phyloP scores from a whole-genome alignment of 2,329 filamentous ascomycete genomes.

The Arthrobotrys pseudoclavata region DNA sequence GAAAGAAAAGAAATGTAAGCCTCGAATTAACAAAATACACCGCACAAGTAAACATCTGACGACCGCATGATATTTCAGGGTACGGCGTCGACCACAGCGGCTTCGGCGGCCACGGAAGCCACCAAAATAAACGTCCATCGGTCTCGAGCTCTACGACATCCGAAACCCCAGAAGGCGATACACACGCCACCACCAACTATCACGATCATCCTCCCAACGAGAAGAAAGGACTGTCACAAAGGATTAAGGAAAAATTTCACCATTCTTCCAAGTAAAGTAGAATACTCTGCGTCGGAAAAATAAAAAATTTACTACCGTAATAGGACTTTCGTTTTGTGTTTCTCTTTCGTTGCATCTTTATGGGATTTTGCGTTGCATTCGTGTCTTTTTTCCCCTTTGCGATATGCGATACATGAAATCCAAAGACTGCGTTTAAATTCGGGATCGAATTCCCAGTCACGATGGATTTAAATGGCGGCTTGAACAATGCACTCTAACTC shows the following conservation, averaged over 20 bases:
- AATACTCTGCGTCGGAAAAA: no score
- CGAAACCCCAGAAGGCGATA: background rate
- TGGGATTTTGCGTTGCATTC: conserved; percentile 15
- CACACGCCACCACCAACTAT: background rate
- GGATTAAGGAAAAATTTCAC: conserved; percentile 79
- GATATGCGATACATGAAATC: no score
- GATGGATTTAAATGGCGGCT: no score
- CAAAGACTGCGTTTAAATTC: no score
- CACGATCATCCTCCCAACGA: conserved; percentile 15
- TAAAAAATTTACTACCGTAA: background rate
- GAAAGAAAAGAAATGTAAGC: conserved; percentile 54
- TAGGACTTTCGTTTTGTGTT: background rate
- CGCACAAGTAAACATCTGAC: conserved; percentile 34
- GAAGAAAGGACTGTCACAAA: conserved; percentile 60
- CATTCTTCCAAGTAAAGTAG: conserved; percentile 27
- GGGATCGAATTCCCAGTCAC: no score
- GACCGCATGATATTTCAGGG: conserved; percentile 31
- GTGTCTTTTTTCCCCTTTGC: no score
- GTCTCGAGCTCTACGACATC: conserved; percentile 19
- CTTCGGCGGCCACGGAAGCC: conserved; percentile 53
- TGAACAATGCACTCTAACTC: no score
- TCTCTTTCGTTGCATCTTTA: background rate
- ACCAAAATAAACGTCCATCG: conserved; percentile 49
- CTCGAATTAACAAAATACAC: background rate
- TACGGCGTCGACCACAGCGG: conserved; percentile 59